These are phyloP conservation scores for Holtermanniella nyarrowii DNA, from an alignment of 768 basidiomycete species.

Conservation along the genomic window DNA sequence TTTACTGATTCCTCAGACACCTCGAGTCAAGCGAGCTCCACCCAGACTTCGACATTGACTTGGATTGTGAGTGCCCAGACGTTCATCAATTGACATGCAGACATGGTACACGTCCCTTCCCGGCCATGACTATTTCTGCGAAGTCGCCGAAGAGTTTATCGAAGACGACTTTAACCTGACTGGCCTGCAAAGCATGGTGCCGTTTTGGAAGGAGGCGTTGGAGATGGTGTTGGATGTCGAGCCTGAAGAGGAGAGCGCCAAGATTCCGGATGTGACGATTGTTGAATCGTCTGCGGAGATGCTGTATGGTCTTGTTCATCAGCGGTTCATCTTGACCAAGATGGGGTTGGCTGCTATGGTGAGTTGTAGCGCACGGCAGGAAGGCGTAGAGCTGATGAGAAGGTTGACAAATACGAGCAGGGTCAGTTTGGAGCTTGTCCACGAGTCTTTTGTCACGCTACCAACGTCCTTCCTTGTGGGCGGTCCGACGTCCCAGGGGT, in stretches of 20 bases:
- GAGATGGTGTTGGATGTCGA: conserved; percentile 99
- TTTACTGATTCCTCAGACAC: conserved; percentile 22
- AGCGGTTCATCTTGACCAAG: conserved; percentile 91
- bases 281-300: conserved; percentile 96
- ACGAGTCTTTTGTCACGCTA: conserved; percentile 81
- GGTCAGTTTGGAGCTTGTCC: conserved; percentile 89
- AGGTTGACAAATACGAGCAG: conserved; percentile 94
- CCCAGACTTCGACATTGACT: conserved; percentile 39
- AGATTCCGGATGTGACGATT: conserved; percentile 97
- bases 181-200: conserved; percentile 52
- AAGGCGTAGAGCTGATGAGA: background rate
- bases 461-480: conserved; percentile 87
- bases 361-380: conserved; percentile 19
- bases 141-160: conserved; percentile 96
- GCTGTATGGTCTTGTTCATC: conserved; percentile 93
- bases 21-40: conserved; percentile 35
- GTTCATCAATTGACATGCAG: conserved; percentile 16
- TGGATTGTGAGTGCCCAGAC: conserved; percentile 32
- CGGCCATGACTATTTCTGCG: conserved; percentile 89
- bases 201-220: conserved; percentile 99
- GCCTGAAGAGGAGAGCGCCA: conserved; percentile 81
- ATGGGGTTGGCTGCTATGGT: conserved; percentile 93
- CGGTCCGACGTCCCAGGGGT: conserved; percentile 89
- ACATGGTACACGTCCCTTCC: conserved; percentile 40
- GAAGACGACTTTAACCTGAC: conserved; percentile 99